phyloP scores from a whole-genome alignment of 805 yeast species.

The Candida nemodendra region DNA sequence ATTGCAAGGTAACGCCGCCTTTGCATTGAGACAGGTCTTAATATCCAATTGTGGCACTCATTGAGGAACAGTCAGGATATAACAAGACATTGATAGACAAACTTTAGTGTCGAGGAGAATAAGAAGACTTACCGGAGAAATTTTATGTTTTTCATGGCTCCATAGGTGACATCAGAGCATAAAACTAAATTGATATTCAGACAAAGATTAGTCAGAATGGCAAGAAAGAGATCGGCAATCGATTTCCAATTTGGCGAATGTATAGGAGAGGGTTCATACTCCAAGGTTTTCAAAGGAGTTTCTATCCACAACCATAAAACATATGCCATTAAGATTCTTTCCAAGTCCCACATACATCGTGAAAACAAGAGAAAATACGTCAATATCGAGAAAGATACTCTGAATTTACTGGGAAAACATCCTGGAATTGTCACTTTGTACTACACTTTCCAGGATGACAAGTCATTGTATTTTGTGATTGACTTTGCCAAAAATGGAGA shows the following conservation, averaged over 20 bases:
- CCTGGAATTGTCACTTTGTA: constrained; percentile 92
- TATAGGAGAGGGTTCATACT: constrained; percentile 94
- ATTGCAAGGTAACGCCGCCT: too few relatives aligned
- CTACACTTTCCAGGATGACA: constrained; percentile 93
- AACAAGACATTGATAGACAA: too few relatives aligned
- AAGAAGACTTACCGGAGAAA: not conserved
- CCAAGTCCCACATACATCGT: constrained; percentile 88
- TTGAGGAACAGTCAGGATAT: too few relatives aligned
- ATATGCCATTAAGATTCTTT: constrained; percentile 88
- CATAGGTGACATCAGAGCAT: too few relatives aligned
- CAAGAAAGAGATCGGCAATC: constrained; percentile 57
- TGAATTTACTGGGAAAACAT: constrained; percentile 84
- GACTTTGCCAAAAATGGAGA: constrained; percentile 98
- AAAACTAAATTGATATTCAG: too few relatives aligned
- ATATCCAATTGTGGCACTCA: too few relatives aligned
- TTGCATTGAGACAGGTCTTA: too few relatives aligned
- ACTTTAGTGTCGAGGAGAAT: not conserved
- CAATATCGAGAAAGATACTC: constrained; percentile 87
- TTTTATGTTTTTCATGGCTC: too few relatives aligned
- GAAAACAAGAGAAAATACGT: constrained; percentile 95
- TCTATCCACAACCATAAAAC: constrained; percentile 72
- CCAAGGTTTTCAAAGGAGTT: constrained; percentile 86
- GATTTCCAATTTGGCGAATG: constrained; percentile 88
- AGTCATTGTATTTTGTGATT: constrained; percentile 82
- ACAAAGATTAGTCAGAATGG: constrained; percentile 28